Base-by-base conservation (phyloP, 2,329 filamentous ascomycete species). In the Colletotrichum echinochloae region DNA sequence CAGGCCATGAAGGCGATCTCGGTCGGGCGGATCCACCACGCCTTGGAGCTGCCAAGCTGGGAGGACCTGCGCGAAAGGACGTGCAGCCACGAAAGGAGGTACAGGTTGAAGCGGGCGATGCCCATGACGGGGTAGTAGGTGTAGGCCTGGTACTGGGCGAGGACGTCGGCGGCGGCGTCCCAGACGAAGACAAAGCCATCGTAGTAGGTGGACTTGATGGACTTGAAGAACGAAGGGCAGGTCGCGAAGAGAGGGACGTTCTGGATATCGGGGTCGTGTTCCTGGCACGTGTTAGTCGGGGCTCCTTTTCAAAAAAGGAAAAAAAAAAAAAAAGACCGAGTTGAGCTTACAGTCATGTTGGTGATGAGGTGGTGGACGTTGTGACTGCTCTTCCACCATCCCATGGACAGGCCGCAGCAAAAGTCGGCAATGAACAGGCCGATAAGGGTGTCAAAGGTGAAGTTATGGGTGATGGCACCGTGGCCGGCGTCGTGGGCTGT, bases 21-120 rank as follows among this genome's bases (percentile, higher is more conserved):
- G 60, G 88, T 84, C 67, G 88, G 90, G 39, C 90, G 89, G 73
- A 90, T 88, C 89, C 90, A 92, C 85, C 88, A 89, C 0, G 90
- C 90, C 54, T 86, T 86, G 52, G 79, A 83, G 75, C 77, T 81
- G 60, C 88, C 88, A 66, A 90, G 90, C 41, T 82, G 83, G 0
- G 87, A 85, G 0, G 87, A 88, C 76, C 83, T 83, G 46, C 82
- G 82, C 6, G 86, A 85, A 37, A 92, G 79, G 12, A 93, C 86
- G 77, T 92, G 90, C 20, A 86, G 80, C 89, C 89, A 92, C 5
- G 89, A 90, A 14, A 92, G 84, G 23, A 89, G 79, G 79, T 92
- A 93, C 2, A 93, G 86, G 77, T 93, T 93, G 86, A 93, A 93
- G 71, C 91, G 90, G 3, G 90, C 91, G 65, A 93, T 83, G 70